Conservation (phyloP, 2,329 filamentous ascomycete species). For the Cladosporium sp. region DNA sequence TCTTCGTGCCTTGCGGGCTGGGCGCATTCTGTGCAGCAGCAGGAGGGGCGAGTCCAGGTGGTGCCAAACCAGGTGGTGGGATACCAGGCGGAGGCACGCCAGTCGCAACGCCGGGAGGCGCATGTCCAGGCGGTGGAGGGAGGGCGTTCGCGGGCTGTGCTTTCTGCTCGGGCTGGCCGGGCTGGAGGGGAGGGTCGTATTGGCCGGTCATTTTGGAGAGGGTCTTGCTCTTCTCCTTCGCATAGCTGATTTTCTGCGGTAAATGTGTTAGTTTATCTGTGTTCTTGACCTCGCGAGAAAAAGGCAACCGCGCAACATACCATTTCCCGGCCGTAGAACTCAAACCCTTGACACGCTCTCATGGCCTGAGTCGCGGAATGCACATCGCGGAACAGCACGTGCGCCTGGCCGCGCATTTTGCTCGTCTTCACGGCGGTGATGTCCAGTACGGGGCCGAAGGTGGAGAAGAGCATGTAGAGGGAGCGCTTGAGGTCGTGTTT, state of each 20-base stretch:
- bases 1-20: conserved; percentile 54
- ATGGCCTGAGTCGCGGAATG: conserved; percentile 93
- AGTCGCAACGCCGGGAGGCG: conserved; percentile 3
- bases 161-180: conserved; percentile 19
- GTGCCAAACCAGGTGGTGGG: conserved; percentile 14
- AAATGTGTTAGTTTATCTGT: background rate
- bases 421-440: conserved; percentile 82
- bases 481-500: conserved; percentile 83
- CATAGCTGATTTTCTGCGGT: conserved; percentile 79
- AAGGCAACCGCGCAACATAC: conserved; percentile 49
- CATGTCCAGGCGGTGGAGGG: conserved; percentile 9
- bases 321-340: conserved; percentile 80
- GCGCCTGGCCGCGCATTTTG: conserved; percentile 95
- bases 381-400: conserved; percentile 84
- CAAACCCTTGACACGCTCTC: conserved; percentile 78
- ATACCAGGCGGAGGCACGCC: background rate
- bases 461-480: conserved; percentile 90
- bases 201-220: conserved; percentile 90
- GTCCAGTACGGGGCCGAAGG: conserved; percentile 88
- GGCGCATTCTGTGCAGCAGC: conserved; percentile 46
- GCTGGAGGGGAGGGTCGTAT: conserved; percentile 52
- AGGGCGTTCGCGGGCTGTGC: conserved; percentile 19
- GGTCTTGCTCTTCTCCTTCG: conserved; percentile 81
- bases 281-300: background rate
- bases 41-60: conserved; percentile 49